Percentiles rank a stretch among this genome's conserved stretches.
Conservation (phyloP, 2,329 filamentous ascomycete species). For the Xylaria sp. region DNA sequence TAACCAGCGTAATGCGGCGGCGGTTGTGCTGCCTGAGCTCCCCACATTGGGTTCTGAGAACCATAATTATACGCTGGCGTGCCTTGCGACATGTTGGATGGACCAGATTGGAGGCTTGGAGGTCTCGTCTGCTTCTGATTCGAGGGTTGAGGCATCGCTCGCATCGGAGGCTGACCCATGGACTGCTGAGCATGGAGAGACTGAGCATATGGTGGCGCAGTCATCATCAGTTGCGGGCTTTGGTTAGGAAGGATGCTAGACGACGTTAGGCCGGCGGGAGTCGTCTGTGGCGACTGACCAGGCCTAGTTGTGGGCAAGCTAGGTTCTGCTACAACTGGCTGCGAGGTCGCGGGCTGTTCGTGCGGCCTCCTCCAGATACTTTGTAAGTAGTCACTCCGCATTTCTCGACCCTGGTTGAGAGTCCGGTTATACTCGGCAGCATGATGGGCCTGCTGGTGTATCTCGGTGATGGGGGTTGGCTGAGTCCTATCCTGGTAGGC, state of each 20-base stretch:
- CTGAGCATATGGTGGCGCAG: constrained; percentile 70
- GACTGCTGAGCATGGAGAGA: constrained; percentile 73
- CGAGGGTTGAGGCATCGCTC: constrained; percentile 68
- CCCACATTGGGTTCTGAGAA: constrained; percentile 67
- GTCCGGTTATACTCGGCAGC: constrained; percentile 90
- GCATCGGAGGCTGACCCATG: constrained; percentile 74
- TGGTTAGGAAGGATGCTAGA: constrained; percentile 65
- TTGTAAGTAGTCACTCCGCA: constrained; percentile 80
- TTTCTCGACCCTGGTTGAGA: constrained; percentile 78
- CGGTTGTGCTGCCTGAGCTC: constrained; percentile 67
- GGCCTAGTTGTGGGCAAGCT: constrained; percentile 57
- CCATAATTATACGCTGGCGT: constrained; percentile 67
- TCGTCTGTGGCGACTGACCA: constrained; percentile 63
- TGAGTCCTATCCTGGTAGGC: constrained; percentile 88
- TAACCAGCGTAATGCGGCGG: constrained; percentile 63
- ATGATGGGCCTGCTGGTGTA: constrained; percentile 84
- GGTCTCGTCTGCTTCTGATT: constrained; percentile 70
- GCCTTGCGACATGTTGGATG: constrained; percentile 57
- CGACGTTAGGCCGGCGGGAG: constrained; percentile 60
- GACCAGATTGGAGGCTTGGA: constrained; percentile 62
- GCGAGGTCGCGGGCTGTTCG: constrained; percentile 68
- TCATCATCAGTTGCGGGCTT: constrained; percentile 71
- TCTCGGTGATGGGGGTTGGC: constrained; percentile 75
- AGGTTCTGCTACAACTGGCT: constrained; percentile 53
- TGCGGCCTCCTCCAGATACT: constrained; percentile 83